Base-by-base conservation (phyloP, 805 yeast genomes). In the Pichia deserticola region DNA sequence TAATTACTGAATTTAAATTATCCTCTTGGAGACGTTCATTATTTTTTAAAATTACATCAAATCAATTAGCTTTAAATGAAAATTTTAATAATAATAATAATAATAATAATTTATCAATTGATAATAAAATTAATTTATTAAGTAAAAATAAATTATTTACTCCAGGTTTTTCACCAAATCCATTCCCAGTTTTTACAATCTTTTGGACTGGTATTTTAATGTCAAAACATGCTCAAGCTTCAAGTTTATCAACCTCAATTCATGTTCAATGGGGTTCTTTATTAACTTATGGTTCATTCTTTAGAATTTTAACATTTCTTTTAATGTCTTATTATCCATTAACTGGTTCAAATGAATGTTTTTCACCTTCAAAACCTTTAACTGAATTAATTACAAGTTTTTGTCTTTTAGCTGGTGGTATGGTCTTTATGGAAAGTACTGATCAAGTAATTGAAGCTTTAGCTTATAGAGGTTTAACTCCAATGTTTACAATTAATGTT, bases 191-290 rank as follows among this genome's bases (percentile, higher is more conserved):
- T 1, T 78, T 93, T 56, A 89, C 95, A 3, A 86, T 93, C 35
- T 93, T 87, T 69, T 93, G 97, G 96, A 93, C 98, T 1, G 99
- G 99, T 32, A 76, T 84, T 12, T 74, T 93, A 54, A 93, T 93
- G 99, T 89, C 97, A 1, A 88, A 85, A 66, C 99, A 93, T 67
- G 82, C 81, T 38, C 99, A 93, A 67, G 86, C 90, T 6, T 83
- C 93, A 1, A 72, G 64, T 48, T 75, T 85, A 34, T 82, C 97
- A 3, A 89, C 97, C 3, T 72, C 68, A 15, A 78, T 93, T 54
- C 99, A 93, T 65, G 70, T 77, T 48, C 97, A 89, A 68, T 93
- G 99, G 99, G 99, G 99, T 7, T 75, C 77, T 51, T 67, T 93
- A 60, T 74, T 93, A 51, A 77, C 90, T n/a, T 77, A 79, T 57